These are phyloP conservation scores for Rubia balearica DNA, from an alignment of 305 asterid genomes.

Conservation along the genomic window DNA sequence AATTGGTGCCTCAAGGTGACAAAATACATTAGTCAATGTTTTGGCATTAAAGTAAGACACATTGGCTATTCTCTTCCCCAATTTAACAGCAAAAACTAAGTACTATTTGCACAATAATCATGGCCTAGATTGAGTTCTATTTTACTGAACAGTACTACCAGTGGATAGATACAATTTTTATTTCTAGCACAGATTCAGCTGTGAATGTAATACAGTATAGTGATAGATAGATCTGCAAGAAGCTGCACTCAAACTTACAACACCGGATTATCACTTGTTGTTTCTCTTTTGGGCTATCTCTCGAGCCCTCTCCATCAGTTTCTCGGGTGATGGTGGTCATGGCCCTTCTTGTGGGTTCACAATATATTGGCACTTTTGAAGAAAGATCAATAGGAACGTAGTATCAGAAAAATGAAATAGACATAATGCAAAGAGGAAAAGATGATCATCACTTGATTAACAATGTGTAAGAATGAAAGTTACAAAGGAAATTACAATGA, in stretches of 20 bases:
- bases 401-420: neutral
- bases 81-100: neutral
- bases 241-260: conserved; percentile 12
- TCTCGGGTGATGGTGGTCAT: conserved; percentile 80
- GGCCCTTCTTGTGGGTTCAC: conserved; percentile 86
- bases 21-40: no score
- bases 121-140: neutral
- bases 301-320: conserved; percentile 80
- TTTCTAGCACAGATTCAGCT: neutral
- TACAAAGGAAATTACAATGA: neutral
- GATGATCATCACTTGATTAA: neutral
- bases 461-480: neutral
- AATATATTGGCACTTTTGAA: conserved; percentile 69
- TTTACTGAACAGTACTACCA: neutral
- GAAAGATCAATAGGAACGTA: conserved; percentile 9
- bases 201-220: neutral
- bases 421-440: neutral
- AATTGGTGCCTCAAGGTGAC: no score
- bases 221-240: conserved; percentile 6
- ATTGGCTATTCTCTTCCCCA: no score
- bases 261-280: conserved; percentile 11
- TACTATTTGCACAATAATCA: neutral
- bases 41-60: no score
- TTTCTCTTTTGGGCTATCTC: conserved; percentile 63
- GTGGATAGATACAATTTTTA: no score